Evolutionary conservation across 192 early-diverging fungal species (phyloP).

Genomic region (Backusella luteola): DNA sequence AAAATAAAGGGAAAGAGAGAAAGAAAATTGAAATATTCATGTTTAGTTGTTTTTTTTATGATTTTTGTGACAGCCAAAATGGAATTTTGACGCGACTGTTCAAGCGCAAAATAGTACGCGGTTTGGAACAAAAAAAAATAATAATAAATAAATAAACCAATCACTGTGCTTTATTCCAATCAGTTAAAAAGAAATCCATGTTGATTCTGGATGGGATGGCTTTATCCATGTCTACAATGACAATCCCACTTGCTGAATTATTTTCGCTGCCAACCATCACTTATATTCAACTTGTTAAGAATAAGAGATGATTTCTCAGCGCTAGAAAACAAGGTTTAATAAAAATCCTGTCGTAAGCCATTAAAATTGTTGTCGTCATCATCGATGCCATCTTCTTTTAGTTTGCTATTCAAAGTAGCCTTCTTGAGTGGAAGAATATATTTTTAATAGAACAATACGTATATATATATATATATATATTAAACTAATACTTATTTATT

Average conservation of each 20-base stretch:
- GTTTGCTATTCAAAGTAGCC: too few species aligned
- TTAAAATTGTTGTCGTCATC: too few species aligned
- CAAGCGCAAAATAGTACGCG: not conserved
- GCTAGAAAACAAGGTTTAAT: too few species aligned
- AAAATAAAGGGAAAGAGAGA: not conserved
- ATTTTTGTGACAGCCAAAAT: slow-evolving; percentile 4
- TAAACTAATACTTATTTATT: not conserved
- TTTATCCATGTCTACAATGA: too few species aligned
- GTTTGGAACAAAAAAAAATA: not conserved
- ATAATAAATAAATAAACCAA: not conserved
- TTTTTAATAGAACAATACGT: not conserved
- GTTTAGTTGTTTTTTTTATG: not conserved
- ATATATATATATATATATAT: not conserved
- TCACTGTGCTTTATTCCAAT: not conserved
- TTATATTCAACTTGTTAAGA: too few species aligned
- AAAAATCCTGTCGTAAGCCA: too few species aligned
- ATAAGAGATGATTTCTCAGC: too few species aligned
- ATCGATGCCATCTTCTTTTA: too few species aligned
- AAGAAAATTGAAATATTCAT: not conserved
- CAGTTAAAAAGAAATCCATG: not conserved
- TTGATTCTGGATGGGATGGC: too few species aligned
- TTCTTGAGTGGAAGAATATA: not conserved
- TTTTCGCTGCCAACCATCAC: too few species aligned
- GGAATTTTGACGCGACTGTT: not conserved
- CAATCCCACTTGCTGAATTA: too few species aligned